A percentile compares a stretch with the other conserved stretches of the same genome.
These are phyloP conservation scores for Amylostereum chailletii DNA, from an alignment of 1,284 basidiomycete species.

Conservation along the genomic window DNA sequence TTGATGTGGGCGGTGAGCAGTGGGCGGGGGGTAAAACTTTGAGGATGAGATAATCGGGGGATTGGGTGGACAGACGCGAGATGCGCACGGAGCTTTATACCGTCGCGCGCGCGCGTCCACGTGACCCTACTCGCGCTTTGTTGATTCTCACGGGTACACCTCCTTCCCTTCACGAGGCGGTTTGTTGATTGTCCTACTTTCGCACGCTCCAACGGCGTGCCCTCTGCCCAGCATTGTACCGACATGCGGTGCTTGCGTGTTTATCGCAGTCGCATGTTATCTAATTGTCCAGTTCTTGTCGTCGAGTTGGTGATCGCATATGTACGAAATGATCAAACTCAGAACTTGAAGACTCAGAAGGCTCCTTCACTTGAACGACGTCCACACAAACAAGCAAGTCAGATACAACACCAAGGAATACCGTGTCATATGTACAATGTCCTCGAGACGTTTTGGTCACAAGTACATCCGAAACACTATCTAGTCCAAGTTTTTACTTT, in stretches of 20 bases:
- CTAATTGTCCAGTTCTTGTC: too few relatives aligned
- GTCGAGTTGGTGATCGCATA: too few relatives aligned
- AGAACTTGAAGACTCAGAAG: too few relatives aligned
- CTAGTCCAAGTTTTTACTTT: constrained; percentile 2
- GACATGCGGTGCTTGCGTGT: background rate
- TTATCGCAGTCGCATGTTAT: too few relatives aligned
- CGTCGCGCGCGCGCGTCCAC: constrained; percentile 23
- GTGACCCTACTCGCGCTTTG: constrained; percentile 12
- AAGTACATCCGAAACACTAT: background rate
- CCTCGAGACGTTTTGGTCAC: too few relatives aligned
- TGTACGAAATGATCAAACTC: too few relatives aligned
- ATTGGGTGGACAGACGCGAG: constrained; percentile 2
- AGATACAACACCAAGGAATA: background rate
- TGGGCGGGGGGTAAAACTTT: constrained; percentile 11
- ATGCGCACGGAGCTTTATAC: constrained; percentile 20
- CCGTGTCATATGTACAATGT: too few relatives aligned
- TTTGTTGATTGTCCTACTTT: constrained; percentile 29
- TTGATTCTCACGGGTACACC: background rate
- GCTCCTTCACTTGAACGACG: too few relatives aligned
- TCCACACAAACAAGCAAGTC: background rate
- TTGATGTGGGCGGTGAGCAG: background rate
- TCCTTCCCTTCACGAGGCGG: constrained; percentile 12
- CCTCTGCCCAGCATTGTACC: background rate
- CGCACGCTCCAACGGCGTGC: background rate
- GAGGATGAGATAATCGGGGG: constrained; percentile 13